A percentile compares a stretch with the other conserved stretches of the same genome.
Evolutionary conservation across 371 early-diverging fungal genomes (phyloP).

Genomic region (Circinella minor): DNA sequence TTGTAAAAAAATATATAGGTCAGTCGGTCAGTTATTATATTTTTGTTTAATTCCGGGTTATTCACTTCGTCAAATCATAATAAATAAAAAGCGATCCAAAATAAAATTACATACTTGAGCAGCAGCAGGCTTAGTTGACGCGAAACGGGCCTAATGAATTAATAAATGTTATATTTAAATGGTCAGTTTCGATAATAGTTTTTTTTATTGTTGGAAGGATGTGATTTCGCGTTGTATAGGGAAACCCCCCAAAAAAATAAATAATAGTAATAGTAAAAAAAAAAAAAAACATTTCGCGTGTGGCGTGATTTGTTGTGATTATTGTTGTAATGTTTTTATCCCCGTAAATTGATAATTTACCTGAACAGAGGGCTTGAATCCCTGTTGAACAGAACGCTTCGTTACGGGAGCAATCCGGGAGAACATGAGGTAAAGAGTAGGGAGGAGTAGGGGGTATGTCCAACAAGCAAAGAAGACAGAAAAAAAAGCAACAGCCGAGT

Average conservation of each 20-base stretch:
- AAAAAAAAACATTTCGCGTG: background rate
- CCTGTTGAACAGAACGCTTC: constrained; percentile 52
- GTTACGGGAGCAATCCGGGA: constrained; percentile 52
- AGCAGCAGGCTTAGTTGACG: constrained; percentile 49
- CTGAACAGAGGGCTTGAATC: constrained; percentile 45
- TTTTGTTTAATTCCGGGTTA: background rate
- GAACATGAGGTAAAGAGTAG: constrained; percentile 48
- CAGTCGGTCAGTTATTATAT: background rate
- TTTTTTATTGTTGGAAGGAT: background rate
- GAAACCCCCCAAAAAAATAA: background rate
- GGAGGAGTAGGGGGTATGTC: constrained; percentile 37
- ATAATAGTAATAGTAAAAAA: no score
- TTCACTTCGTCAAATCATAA: background rate
- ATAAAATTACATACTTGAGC: constrained; percentile 32
- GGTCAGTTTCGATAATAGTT: background rate
- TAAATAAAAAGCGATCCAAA: background rate
- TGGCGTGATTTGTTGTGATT: background rate
- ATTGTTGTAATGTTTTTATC: background rate
- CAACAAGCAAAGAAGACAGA: constrained; percentile 19
- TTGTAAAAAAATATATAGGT: background rate
- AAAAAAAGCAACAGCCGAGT: constrained; percentile 22
- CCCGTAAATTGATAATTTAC: constrained; percentile 23
- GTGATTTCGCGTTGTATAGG: constrained; percentile 8
- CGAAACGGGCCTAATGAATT: constrained; percentile 48
- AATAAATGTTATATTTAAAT: constrained; percentile 7